A percentile compares a stretch with the other conserved stretches of the same genome.
These are phyloP conservation scores for Beauveria asiatica DNA, from an alignment of 2,329 filamentous ascomycete genomes.

Conservation along the genomic window DNA sequence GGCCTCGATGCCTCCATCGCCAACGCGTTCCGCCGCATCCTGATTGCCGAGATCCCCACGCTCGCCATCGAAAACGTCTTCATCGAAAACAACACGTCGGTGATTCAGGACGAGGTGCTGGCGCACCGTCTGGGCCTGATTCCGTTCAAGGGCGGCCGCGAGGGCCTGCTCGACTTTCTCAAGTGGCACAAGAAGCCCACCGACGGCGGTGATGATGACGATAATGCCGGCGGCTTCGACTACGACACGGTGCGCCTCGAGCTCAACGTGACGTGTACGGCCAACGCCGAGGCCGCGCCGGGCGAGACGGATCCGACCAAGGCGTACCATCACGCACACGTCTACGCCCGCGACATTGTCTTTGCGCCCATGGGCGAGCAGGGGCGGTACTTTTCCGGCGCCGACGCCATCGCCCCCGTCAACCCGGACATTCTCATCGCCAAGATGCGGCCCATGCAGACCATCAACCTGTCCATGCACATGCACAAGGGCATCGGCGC, in stretches of 20 bases:
- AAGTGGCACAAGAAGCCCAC: conserved; percentile 69
- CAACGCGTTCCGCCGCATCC: conserved; percentile 94
- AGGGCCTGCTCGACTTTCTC: conserved; percentile 69
- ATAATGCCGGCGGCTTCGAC: conserved; percentile 56
- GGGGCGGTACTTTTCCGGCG: conserved; percentile 57
- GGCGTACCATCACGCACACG: conserved; percentile 76
- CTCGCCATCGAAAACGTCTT: conserved; percentile 91
- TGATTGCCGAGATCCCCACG: conserved; percentile 89
- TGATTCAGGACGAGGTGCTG: conserved; percentile 96
- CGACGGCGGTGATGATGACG: conserved; percentile 51
- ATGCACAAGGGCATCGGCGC: conserved; percentile 89
- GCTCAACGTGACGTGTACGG: conserved; percentile 71
- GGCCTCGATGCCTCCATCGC: conserved; percentile 88
- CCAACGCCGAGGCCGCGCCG: conserved; percentile 62
- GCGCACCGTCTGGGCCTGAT: conserved; percentile 84
- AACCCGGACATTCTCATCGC: conserved; percentile 92
- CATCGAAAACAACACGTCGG: conserved; percentile 92
- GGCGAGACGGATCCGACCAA: conserved; percentile 73
- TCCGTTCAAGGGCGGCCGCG: conserved; percentile 71
- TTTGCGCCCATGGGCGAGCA: conserved; percentile 73
- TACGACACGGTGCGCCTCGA: conserved; percentile 80
- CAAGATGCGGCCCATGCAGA: conserved; percentile 86
- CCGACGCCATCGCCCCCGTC: conserved; percentile 61
- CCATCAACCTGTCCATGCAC: conserved; percentile 79
- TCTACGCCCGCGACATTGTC: conserved; percentile 69